Base-by-base conservation (phyloP, 306 rosid genomes). In the Senna tora region DNA sequence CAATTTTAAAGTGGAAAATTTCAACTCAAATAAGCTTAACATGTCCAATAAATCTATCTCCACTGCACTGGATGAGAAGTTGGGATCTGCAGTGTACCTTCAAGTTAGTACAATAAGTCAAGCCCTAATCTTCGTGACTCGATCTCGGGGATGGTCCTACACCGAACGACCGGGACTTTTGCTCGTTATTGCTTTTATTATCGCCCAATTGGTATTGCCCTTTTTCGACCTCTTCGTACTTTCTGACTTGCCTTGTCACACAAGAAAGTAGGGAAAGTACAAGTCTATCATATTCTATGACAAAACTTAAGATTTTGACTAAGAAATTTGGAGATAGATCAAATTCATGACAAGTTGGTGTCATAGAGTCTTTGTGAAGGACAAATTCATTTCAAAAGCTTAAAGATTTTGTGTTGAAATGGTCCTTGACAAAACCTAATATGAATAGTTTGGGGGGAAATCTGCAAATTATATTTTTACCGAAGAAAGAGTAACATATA, bases 21-120 rank as follows among this genome's bases (percentile, higher is more conserved):
- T 88, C 68, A 74, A 73, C 38, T 25, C 59, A 22, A 7, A 82
- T 22, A 21, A 14, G 3, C 69, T 41, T 16, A 2, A 49, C 32
- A 34, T 32, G 67, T 0, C 34, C 8, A 0, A 73, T 9, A 10
- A 22, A 1, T 11, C 4, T 12, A 53, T 8, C 15, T 62, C 75
- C n/a, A 53, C 41, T 2, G 67, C 45, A 10, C 61, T 72, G 19
- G 78, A 65, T 0, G 64, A 11, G 56, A 84, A 20, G 81, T 10
- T 89, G 79, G 84, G 85, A 9, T 87, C 92, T 54, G 90, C 92
- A 71, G 69, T 89, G 33, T 85, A 89, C 74, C 90, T 89, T 69
- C 96, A 85, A 89, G 91, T 87, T 74, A 89, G 96, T 47, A 79
- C 80, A 66, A 89, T 89, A 38, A 85, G 90, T 79, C 92, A 89